A percentile compares a stretch with the other conserved stretches of the same genome.
Evolutionary conservation across 2,329 filamentous ascomycete genomes (phyloP).

Genomic region (Colletotrichum abscissum): DNA sequence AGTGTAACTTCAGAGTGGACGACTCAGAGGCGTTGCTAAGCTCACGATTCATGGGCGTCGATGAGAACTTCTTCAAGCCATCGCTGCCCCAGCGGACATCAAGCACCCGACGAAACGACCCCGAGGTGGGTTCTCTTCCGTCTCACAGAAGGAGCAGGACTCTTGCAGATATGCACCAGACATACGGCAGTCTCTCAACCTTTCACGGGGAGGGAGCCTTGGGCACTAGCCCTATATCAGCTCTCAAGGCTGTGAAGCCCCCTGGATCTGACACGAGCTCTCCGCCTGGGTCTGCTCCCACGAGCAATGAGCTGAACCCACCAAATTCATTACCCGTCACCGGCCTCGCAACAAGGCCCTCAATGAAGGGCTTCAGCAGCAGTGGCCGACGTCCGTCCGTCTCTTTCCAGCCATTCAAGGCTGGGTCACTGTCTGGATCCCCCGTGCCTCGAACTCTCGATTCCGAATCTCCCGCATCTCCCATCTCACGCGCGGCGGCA

Average conservation of each 20-base stretch:
- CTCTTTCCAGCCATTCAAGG: slow-evolving; percentile 96
- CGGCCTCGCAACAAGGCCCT: slow-evolving; percentile 46
- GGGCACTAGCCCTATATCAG: slow-evolving; percentile 89
- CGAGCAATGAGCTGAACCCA: slow-evolving; percentile 56
- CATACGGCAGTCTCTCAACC: slow-evolving; percentile 90
- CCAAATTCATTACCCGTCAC: slow-evolving; percentile 66
- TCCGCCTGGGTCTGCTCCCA: slow-evolving; percentile 62
- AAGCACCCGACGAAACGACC: slow-evolving; percentile 44
- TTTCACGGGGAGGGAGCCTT: slow-evolving; percentile 83
- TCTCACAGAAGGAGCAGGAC: slow-evolving; percentile 63
- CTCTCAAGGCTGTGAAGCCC: slow-evolving; percentile 75
- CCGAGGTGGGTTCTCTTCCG: slow-evolving; percentile 81
- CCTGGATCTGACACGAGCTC: slow-evolving; percentile 73
- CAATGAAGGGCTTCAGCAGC: slow-evolving; percentile 60
- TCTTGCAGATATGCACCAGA: slow-evolving; percentile 75
- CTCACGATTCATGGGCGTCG: slow-evolving; percentile 91
- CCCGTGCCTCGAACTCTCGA: slow-evolving; percentile 68
- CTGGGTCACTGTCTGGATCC: slow-evolving; percentile 91
- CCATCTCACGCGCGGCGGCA: slow-evolving; percentile 59
- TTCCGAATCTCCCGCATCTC: slow-evolving; percentile 65
- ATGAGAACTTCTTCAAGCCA: slow-evolving; percentile 88
- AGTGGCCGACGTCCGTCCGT: slow-evolving; percentile 80
- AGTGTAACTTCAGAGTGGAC: slow-evolving; percentile 91
- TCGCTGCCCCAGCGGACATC: slow-evolving; percentile 71
- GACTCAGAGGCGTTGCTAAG: slow-evolving; percentile 91